phyloP scores from a whole-genome alignment of 2,329 filamentous ascomycete species.

The Trichophyton rubrum region DNA sequence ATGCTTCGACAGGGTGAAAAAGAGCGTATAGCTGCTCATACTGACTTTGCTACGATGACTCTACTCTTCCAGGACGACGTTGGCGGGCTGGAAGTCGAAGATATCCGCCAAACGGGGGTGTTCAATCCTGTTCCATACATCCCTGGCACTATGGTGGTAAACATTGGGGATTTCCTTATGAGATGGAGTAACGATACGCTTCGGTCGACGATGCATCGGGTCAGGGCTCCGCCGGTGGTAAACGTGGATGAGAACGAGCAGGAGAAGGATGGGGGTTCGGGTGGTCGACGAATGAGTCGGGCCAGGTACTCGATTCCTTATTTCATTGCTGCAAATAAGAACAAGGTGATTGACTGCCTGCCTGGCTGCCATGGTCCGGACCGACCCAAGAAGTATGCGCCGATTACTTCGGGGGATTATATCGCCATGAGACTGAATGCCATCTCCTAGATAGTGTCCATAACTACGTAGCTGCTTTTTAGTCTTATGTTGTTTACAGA shows the following conservation, averaged over 20 bases:
- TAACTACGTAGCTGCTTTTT: too few relatives aligned
- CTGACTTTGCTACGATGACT: constrained; percentile 43
- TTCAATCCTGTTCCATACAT: constrained; percentile 33
- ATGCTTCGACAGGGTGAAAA: constrained; percentile 33
- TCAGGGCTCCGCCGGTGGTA: constrained; percentile 31
- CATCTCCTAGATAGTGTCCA: background rate
- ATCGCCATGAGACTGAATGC: constrained; percentile 21
- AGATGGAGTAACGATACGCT: constrained; percentile 41
- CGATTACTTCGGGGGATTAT: constrained; percentile 33
- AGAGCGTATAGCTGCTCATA: constrained; percentile 42
- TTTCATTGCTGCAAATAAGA: constrained; percentile 42
- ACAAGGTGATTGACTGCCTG: constrained; percentile 42
- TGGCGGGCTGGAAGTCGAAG: constrained; percentile 41
- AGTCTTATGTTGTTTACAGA: too few relatives aligned
- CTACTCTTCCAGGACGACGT: constrained; percentile 43
- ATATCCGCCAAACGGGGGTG: constrained; percentile 25
- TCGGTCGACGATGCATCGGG: constrained; percentile 43
- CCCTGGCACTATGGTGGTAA: constrained; percentile 36
- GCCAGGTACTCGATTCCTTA: constrained; percentile 49
- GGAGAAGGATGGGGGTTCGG: constrained; percentile 14
- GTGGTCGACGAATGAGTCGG: constrained; percentile 30
- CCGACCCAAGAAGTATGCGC: constrained; percentile 40
- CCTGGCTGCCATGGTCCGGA: constrained; percentile 33
- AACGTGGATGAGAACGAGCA: constrained; percentile 13
- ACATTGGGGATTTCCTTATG: constrained; percentile 40